phyloP scores from a whole-genome alignment of 768 basidiomycete genomes.

The Suillus variegatus region DNA sequence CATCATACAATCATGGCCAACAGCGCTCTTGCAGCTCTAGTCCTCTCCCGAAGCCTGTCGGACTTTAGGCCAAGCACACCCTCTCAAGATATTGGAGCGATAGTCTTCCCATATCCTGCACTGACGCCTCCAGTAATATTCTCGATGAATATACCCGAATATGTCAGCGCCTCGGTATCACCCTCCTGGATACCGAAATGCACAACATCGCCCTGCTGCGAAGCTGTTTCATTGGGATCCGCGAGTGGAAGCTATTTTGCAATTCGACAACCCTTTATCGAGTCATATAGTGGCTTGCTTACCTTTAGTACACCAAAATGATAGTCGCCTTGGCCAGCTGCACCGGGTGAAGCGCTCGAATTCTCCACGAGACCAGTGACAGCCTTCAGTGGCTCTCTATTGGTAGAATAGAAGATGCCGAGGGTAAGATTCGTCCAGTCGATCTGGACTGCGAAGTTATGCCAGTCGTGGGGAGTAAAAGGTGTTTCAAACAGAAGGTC shows the following conservation, averaged over 20 bases:
- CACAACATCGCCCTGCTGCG: conserved; percentile 55
- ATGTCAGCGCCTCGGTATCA: conserved; percentile 52
- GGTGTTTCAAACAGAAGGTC: conserved; percentile 51
- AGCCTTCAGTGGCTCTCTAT: conserved; percentile 36
- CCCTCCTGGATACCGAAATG: conserved; percentile 63
- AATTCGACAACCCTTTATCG: background rate
- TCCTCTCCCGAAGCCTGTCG: no score
- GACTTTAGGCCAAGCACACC: no score
- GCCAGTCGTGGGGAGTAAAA: conserved; percentile 48
- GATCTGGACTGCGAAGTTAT: conserved; percentile 61
- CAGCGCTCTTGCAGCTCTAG: no score
- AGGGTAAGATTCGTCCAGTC: conserved; percentile 56
- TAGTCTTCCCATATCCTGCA: conserved; percentile 27
- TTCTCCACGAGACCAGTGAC: conserved; percentile 48
- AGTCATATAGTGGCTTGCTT: conserved; percentile 10
- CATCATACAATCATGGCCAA: no score
- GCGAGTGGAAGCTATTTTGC: conserved; percentile 51
- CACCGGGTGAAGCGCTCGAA: conserved; percentile 38
- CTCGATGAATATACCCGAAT: conserved; percentile 63
- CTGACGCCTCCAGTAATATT: conserved; percentile 38
- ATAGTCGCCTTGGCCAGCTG: conserved; percentile 57
- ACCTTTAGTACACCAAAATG: conserved; percentile 65
- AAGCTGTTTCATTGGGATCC: conserved; percentile 43
- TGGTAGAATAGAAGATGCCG: conserved; percentile 51
- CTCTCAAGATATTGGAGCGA: conserved; percentile 13